Evolutionary conservation across 2,329 filamentous ascomycete genomes (phyloP), one percentile per base, ranked within the genome.

Genomic region (Mollisia scopiformis): DNA sequence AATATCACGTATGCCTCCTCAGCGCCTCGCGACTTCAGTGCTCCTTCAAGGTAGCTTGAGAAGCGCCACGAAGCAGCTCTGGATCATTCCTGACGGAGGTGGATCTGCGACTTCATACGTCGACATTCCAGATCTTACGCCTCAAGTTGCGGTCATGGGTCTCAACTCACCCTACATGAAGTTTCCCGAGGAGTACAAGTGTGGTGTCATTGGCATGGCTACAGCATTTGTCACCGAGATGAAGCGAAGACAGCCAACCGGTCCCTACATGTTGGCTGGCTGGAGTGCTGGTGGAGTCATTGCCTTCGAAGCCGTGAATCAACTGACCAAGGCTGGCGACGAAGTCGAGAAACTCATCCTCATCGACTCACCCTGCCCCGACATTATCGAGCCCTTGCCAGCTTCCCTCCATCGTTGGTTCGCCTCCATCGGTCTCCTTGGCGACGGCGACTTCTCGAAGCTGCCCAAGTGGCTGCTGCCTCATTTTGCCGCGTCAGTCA

Each of bases 221-320:
- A 75, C 81, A 66, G 83, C 88, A 71, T 90, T 88, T 75, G 83
- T 90, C 39, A 77, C 81, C 4, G 89, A 92, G 75, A 89, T 92
- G 75, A 88, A 86, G 74, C 84, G 86, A 5, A 87, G 88, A 54
- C 89, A 92, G 74, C 86, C 88, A 2, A 70, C 78, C 23, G 90
- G 90, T 0, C 87, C 88, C 0, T 91, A 91, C 74, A 81, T 82
- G 54, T 75, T 92, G 1, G 84, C 86, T 16, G 90, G 90, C 25
- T 93, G 89, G 90, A 90, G 86, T n/a, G 89, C 88, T 1, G 90
- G 90, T 27, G 89, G 90, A 35, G 88, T 91, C 51, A 87, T 88
- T 61, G 88, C 89, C 43, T 91, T 85, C 69, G 86, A 90, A 67
- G 86, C 87, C 10, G 82, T 86, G 16, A 82, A 82, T 57, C 84